Evolutionary conservation across 2,329 filamentous ascomycete genomes (phyloP), one percentile per base, ranked within the genome.

Genomic region (Aspergillus oerlinghausenensis): DNA sequence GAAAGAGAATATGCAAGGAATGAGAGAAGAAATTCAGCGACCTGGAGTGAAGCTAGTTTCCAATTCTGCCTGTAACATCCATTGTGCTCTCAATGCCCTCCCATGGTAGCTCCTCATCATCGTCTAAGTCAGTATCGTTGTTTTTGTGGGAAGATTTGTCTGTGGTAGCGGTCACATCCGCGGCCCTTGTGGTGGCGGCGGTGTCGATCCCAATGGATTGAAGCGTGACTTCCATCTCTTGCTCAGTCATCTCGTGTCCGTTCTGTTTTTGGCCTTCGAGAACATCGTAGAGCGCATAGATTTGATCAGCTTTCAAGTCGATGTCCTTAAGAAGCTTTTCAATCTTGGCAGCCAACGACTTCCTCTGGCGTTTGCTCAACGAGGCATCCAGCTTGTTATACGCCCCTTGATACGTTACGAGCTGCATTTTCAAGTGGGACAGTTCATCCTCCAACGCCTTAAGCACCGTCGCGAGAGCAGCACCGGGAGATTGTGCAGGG

Each of bases 251-350:
- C 61, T 82, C 79, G 66, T 84, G 82, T 0, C 85, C 85, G 2
- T 81, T 80, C 35, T 79, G 79, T 75, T 88, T 90, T 70, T 92
- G 89, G 5, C 88, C 89, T 72, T 93, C 90, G 0, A 94, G 79
- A 1, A 94, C 90, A 70, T 96, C 91, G 65, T 92, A 90, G 14
- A 96, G 79, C 45, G 84, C 83, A 74, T 96, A 95, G 45, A 96
- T 86, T 71, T 92, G 88, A 59, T 89, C 87, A 26, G 86, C 85
- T 73, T 92, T 91, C 66, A 82, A 80, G 66, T 92, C 88, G 25
- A 91, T 83, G 52, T 83, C 80, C 59, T 80, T 80, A 45, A 88
- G 76, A 21, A 91, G 67, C 23, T 77, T 77, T 59, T 85, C 80
- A 38, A 93, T 87, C 55, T 82, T 82, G 28, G 77, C 79, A 28